Evolutionary conservation across 148 eudicot species (phyloP).

Genomic region (Euryodendron excelsum): DNA sequence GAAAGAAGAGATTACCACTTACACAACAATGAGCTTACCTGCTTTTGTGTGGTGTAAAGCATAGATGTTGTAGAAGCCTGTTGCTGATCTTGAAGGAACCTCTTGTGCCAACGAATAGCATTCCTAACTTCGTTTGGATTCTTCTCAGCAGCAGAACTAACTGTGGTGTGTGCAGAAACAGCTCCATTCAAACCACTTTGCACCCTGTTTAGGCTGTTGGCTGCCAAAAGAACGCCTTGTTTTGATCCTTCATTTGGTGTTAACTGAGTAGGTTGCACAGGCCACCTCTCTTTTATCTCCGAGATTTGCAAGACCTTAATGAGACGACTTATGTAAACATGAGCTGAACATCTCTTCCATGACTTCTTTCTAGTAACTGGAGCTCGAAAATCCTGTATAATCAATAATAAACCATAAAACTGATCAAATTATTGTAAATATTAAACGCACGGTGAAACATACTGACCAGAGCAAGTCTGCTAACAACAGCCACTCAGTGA

Average conservation of each 20-base stretch:
- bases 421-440: too few relatives aligned
- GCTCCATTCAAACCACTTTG: constrained; percentile 21
- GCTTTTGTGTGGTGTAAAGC: constrained; percentile 25
- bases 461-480: background rate
- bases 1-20: background rate
- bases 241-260: constrained; percentile 13
- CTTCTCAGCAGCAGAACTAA: constrained; percentile 26
- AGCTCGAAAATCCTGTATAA: constrained; percentile 34
- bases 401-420: background rate
- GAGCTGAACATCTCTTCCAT: constrained; percentile 61
- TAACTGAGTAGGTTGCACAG: constrained; percentile 20
- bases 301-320: constrained; percentile 50
- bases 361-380: constrained; percentile 27
- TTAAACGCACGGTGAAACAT: background rate
- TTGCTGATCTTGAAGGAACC: constrained; percentile 34
- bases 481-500: constrained; percentile 1
- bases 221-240: constrained; percentile 9
- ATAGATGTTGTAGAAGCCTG: constrained; percentile 28
- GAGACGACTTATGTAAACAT: constrained; percentile 59
- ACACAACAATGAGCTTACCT: constrained; percentile 28
- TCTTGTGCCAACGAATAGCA: constrained; percentile 28
- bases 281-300: constrained; percentile 32
- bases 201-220: constrained; percentile 13
- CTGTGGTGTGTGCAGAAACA: constrained; percentile 10
- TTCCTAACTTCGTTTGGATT: constrained; percentile 29